phyloP scores from a whole-genome alignment of 176 grass and related monocot genomes.

The Thinopyrum elongatum region DNA sequence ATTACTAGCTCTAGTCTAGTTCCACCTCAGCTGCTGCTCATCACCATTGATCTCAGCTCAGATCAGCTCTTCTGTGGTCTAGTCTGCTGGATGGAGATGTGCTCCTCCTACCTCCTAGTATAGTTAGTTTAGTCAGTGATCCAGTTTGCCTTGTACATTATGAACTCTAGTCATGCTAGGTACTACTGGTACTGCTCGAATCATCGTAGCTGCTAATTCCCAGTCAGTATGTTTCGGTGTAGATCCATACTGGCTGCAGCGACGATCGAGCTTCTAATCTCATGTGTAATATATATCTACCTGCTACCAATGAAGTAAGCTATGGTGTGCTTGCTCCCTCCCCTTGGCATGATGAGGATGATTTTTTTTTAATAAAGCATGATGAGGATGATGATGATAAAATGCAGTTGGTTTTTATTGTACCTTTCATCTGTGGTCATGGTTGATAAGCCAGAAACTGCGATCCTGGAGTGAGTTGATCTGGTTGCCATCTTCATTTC shows the following conservation, averaged over 20 bases:
- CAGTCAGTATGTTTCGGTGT: not conserved
- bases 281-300: slow-evolving; percentile 8
- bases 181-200: not conserved
- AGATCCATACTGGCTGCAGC: not conserved
- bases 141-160: not conserved
- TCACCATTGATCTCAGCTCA: not conserved
- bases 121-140: not conserved
- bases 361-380: no score
- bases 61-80: not conserved
- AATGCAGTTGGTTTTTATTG: not conserved
- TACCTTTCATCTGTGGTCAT: not conserved
- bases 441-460: not conserved
- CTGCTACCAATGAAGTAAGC: not conserved
- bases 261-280: not conserved
- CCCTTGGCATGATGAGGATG: not conserved
- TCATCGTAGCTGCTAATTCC: not conserved
- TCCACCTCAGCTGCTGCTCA: not conserved
- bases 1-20: not conserved
- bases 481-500: not conserved
- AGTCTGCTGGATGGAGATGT: not conserved
- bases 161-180: not conserved
- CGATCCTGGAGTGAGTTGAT: not conserved
- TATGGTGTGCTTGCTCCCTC: not conserved
- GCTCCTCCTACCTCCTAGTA: not conserved
- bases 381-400: not conserved